Evolutionary conservation across 1,284 basidiomycete genomes (phyloP).

Genomic region (Phylloboletellus chloephorus): DNA sequence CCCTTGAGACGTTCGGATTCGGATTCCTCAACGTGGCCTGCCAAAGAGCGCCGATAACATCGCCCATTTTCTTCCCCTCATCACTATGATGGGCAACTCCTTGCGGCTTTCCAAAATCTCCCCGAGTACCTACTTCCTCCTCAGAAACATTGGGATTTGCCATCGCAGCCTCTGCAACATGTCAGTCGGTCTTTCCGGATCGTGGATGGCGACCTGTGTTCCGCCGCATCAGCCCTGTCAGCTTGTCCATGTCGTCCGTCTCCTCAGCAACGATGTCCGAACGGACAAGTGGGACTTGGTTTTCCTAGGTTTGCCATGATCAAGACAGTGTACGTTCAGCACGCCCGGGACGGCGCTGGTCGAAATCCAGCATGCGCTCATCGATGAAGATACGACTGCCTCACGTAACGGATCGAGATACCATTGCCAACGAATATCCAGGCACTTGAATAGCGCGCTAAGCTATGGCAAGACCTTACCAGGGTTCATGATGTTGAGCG

Average conservation of each 20-base stretch:
- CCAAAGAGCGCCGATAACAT: slow-evolving; percentile 22
- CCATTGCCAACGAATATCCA: neutral
- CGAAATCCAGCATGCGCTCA: slow-evolving; percentile 8
- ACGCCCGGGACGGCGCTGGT: slow-evolving; percentile 1
- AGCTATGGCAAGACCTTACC: slow-evolving; percentile 60
- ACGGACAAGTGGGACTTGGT: slow-evolving; percentile 3
- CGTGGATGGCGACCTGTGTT: too few relatives aligned
- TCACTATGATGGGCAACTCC: slow-evolving; percentile 10
- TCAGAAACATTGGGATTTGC: slow-evolving; percentile 47
- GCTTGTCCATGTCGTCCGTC: too few relatives aligned
- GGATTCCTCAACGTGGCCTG: slow-evolving; percentile 37
- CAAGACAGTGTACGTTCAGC: slow-evolving; percentile 1
- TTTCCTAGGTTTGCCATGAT: slow-evolving; percentile 21
- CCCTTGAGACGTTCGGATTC: slow-evolving; percentile 38
- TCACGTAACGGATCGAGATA: neutral
- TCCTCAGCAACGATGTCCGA: neutral
- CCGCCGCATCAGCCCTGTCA: too few relatives aligned
- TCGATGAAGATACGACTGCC: neutral
- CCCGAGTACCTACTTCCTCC: slow-evolving; percentile 39
- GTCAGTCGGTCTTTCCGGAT: neutral
- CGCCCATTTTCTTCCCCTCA: slow-evolving; percentile 18
- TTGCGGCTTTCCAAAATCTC: slow-evolving; percentile 31
- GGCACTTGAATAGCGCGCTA: neutral
- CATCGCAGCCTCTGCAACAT: slow-evolving; percentile 32
- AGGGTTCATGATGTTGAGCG: slow-evolving; percentile 87